Evolutionary conservation across 306 rosid species (phyloP), one percentile per base, ranked within the genome.

Genomic region (Crotalaria pallida): DNA sequence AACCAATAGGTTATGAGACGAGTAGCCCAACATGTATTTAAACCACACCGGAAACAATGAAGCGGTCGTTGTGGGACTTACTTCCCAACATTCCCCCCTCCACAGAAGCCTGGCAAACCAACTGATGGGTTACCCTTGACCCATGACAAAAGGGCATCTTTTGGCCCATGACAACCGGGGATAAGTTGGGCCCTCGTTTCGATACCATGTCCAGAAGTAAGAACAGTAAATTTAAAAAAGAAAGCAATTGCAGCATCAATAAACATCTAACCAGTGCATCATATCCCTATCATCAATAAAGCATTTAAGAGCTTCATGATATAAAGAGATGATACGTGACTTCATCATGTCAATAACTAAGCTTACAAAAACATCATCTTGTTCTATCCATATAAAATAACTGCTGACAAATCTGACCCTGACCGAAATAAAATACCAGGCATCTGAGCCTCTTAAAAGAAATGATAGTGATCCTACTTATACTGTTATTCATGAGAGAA

Each of bases 301-400:
- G 24, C 65, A 58, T 9, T 36, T 45, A 24, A 50, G 15, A 29
- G 51, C 63, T 43, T 33, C 24, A 33, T 26, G 51, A 58, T 56
- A 59, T 22, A 34, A 15, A 24, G 31, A 69, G 44, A 73, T 59
- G 22, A 60, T 40, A 19, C 10, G 15, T 11, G 15, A 34, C 63
- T 62, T 29, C 31, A n/a, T 19, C 69, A 67, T 40, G 43, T 64
- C 77, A 64, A 48, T 49, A 47, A 65, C 57, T 34, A 65, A 53
- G 66, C 40, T 66, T 43, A 19, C 51, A 45, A 49, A 19, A 19
- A 55, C 34, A 56, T 17, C 69, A 63, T 15, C 33, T 22, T 60
- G 69, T 56, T 74, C 49, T 68, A 51, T 48, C 31, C 6, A 58
- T 15, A 41, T n/a, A 27, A 26, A 58, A 36, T 48, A 75, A 45